A percentile compares a stretch with the other conserved stretches of the same genome.
Evolutionary conservation across 345 rosid species (phyloP).

Genomic region (Salix purpurea): DNA sequence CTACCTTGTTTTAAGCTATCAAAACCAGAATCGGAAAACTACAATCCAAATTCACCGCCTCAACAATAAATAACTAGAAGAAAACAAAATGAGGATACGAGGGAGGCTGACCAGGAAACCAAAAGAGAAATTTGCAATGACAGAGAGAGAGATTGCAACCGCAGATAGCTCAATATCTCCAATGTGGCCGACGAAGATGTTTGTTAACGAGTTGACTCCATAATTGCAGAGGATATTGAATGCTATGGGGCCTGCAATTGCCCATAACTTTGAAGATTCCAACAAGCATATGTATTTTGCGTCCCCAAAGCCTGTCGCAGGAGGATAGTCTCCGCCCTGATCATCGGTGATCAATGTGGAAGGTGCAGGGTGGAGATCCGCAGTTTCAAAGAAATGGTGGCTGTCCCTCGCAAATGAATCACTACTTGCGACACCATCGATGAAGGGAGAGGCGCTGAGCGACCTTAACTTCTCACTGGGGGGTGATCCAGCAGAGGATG

Average conservation of each 20-base stretch:
- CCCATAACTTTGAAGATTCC: conserved; percentile 72
- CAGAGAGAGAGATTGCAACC: conserved; percentile 79
- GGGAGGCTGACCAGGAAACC: conserved; percentile 68
- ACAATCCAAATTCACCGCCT: no score
- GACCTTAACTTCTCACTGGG: conserved; percentile 3
- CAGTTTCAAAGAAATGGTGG: conserved; percentile 23
- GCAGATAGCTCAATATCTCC: conserved; percentile 91
- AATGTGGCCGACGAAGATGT: conserved; percentile 82
- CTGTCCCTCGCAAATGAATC: neutral
- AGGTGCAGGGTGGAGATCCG: conserved; percentile 66
- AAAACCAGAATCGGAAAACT: no score
- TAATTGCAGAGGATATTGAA: conserved; percentile 86
- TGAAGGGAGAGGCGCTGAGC: conserved; percentile 12
- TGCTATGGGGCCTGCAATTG: conserved; percentile 81
- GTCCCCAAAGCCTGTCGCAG: conserved; percentile 36
- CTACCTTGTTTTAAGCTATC: no score
- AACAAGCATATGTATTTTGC: conserved; percentile 41
- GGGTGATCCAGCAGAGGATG: conserved; percentile 35
- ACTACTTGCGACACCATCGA: conserved; percentile 3
- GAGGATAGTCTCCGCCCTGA: conserved; percentile 54
- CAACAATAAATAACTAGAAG: neutral
- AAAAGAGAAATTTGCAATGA: conserved; percentile 82
- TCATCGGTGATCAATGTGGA: conserved; percentile 33
- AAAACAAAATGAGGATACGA: neutral
- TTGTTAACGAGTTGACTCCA: conserved; percentile 84